Evolutionary conservation across 2,329 filamentous ascomycete species (phyloP), one percentile per base, ranked within the genome.

Genomic region (Stemphylium lycopersici): DNA sequence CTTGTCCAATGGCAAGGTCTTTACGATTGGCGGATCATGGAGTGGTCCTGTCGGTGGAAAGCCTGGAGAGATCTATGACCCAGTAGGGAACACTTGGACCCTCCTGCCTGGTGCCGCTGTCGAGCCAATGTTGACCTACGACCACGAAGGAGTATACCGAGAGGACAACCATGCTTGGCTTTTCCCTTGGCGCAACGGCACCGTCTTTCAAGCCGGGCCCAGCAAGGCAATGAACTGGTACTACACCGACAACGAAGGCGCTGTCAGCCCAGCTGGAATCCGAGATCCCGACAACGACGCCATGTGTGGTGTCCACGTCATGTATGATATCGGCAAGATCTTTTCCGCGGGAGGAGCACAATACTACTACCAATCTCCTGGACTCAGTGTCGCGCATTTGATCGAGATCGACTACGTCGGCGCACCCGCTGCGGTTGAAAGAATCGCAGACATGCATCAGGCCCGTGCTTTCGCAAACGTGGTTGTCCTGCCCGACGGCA

Each of bases 151-250:
- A 3, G 50, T 56, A 3, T 64, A 44, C 36, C 56, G 59, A 10
- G 38, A 54, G 15, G 62, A 66, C 33, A 66, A 66, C n/a, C 62
- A 66, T n/a, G 56, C 58, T 12, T 66, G 62, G 62, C 51, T 66
- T 2, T 66, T 61, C 22, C 51, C 55, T 3, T 66, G 61, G 62
- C 50, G 55, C 11, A 58, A 66, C 8, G 61, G 61, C 20, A 59
- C 56, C 4, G 75, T 83, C 18, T 83, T 84, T 65, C 81, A 84
- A 53, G 82, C 81, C 3, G 82, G 82, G 0, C 82, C 82, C 1
- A 79, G 77, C 56, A 78, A 71, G 44, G 70, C 73, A 2, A 83
- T 84, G 79, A 78, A 85, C 65, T 86, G 83, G 84, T 85, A 80
- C 60, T 71, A 72, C 32, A 81, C 78, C 1, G 63, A 66, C 4